Base-by-base conservation (phyloP, 1,284 basidiomycete genomes). In the Gymnopus androsaceus region DNA sequence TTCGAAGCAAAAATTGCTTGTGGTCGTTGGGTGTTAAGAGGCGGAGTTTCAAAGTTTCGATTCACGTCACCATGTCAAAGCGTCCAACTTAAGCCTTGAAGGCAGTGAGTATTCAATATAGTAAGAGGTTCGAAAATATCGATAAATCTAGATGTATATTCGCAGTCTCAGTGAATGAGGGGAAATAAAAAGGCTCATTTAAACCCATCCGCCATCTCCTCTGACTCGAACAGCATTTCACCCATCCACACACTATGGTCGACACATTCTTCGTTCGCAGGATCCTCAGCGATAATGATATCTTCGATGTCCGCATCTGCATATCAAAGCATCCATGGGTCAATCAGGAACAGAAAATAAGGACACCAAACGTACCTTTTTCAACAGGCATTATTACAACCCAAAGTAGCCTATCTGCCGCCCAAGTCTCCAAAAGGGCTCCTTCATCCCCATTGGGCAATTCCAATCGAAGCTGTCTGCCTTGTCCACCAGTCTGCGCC, bases 351-450 rank as follows among this genome's bases (percentile, higher is more conserved):
- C 6, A 9, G 15, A 12, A 11, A n/a, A 34, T 3, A 6, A 7
- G 11, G n/a, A 2, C 11, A 0, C n/a, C 25, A 17, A 21, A 36
- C 31, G n/a, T 2, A 53, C 51, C 51, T 44, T 63, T 52, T 0
- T 63, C 61, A 11, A 55, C 54, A 48, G 46, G 57, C 56, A 65
- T 58, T n/a, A 66, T 59, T 2, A 67, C 66, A 31, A 67, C 45
- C 66, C 66, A 67, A 12, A 65, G 42, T 2, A 63, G 31, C 19
- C 57, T 53, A 38, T 63, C 57, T 27, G 57, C 57, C 19, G 58
- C 46, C 59, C 62, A 61, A 36, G 61, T 51, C 19, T 64, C 61
- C 25, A 59, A 47, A 14, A 62, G 47, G 45, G 64, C 63, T 3
- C 63, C 64, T 19, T 63, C 55, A 19, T 51, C 44, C 25, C 64